Base-by-base conservation (phyloP, 352 stramenopile species). In the Peronosclerospora sorghi region DNA sequence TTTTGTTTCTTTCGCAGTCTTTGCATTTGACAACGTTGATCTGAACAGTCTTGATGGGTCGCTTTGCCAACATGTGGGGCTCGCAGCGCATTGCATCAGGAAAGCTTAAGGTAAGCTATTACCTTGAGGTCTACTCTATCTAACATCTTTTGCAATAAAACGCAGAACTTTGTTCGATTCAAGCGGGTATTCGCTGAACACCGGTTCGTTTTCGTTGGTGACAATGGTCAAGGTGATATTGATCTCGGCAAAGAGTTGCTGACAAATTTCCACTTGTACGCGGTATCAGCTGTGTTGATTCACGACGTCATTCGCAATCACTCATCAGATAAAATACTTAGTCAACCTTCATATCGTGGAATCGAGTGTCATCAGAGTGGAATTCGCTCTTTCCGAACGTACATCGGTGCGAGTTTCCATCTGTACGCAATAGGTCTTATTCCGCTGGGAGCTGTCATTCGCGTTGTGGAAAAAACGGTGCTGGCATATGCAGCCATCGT, bases 301-400 rank as follows among this genome's bases (percentile, higher is more conserved):
- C 77, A 89, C 58, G 77, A 89, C 43, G 67, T 89, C 18, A 80
- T 88, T 51, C 76, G 76, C 53, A 84, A 83, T 50, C 73, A 85
- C 49, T 46, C 50, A 8, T 64, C 30, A 14, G 44, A 37, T 40
- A 41, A 62, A 27, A 45, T 38, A 14, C 27, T 61, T 14, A 50
- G 28, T 8, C 59, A 49, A 35, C 48, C 36, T n/a, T 74, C 71
- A 6, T 89, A 84, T 35, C 73, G 76, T 37, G 69, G 62, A 24
- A 65, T 57, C 6, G 76, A 89, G 61, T 86, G 73, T 24, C 60
- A 77, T 18, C 50, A 65, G 51, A 62, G 62, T 50, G 73, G 73
- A 9, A 81, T 89, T 45, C 66, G 77, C 32, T 61, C 73, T 19
- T 89, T 89, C 51, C 67, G 65, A 19, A 85, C 76, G 29, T 89